These are phyloP conservation scores for Dimargaris xerosporica DNA, from an alignment of 192 early-diverging fungal genomes.

Conservation along the genomic window DNA sequence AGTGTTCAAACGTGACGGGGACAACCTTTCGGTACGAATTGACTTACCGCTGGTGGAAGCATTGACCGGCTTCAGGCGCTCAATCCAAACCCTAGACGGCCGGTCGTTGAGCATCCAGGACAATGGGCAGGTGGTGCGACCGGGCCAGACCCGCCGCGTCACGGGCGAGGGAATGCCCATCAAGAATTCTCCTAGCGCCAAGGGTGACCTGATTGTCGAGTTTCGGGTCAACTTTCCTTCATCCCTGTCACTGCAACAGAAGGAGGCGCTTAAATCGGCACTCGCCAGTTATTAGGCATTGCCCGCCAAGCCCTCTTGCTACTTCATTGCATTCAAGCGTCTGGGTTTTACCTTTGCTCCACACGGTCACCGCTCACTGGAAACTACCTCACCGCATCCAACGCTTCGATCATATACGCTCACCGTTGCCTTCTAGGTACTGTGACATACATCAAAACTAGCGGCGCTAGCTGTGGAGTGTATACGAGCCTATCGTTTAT, in stretches of 20 bases:
- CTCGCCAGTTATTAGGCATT: too few species aligned
- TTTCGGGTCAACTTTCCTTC: constrained; percentile 70
- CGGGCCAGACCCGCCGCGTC: constrained; percentile 60
- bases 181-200: constrained; percentile 61
- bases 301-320: too few species aligned
- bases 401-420: too few species aligned
- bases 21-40: constrained; percentile 54
- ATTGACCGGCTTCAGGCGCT: constrained; percentile 58
- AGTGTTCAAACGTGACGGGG: constrained; percentile 74
- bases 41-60: constrained; percentile 63
- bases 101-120: constrained; percentile 49
- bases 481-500: too few species aligned
- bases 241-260: constrained; percentile 48
- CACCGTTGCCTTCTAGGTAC: too few species aligned
- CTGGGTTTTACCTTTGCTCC: too few species aligned
- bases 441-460: too few species aligned
- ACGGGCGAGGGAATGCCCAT: constrained; percentile 87
- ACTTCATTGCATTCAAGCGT: too few species aligned
- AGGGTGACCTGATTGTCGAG: constrained; percentile 77
- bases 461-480: too few species aligned
- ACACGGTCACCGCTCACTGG: too few species aligned
- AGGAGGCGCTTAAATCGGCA: too few species aligned
- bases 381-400: too few species aligned
- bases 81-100: constrained; percentile 62
- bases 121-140: constrained; percentile 38